These are phyloP conservation scores for Hymenochaete sp. DNA, from an alignment of 1,284 basidiomycete genomes.

Conservation along the genomic window DNA sequence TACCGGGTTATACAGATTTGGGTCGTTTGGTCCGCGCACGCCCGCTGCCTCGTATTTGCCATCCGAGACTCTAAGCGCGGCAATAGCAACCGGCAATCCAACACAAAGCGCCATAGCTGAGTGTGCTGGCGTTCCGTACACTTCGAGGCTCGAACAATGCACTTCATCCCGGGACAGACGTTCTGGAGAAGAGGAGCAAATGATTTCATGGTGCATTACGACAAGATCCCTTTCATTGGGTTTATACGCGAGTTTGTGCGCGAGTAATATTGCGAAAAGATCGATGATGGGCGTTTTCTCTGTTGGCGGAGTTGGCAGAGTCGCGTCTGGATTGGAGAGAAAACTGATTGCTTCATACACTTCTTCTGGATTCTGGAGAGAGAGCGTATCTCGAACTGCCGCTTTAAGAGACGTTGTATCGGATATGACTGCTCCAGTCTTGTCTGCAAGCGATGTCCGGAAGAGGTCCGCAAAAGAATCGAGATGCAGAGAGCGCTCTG, in stretches of 20 bases:
- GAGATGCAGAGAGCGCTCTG: constrained; percentile 30
- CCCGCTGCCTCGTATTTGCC: constrained; percentile 40
- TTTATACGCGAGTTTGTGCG: constrained; percentile 66
- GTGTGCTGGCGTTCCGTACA: constrained; percentile 56
- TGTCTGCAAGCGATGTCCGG: constrained; percentile 6
- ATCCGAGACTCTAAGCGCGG: constrained; percentile 65
- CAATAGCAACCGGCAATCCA: constrained; percentile 78
- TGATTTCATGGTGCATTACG: constrained; percentile 79
- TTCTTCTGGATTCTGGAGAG: constrained; percentile 26
- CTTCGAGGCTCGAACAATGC: constrained; percentile 68
- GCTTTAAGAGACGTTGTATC: constrained; percentile 28
- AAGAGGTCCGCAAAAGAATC: constrained; percentile 34
- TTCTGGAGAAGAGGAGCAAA: constrained; percentile 29
- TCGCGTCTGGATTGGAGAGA: constrained; percentile 32
- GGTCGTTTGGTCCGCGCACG: constrained; percentile 55
- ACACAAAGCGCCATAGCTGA: constrained; percentile 89
- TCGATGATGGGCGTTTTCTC: constrained; percentile 58
- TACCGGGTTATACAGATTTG: constrained; percentile 52
- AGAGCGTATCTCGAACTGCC: constrained; percentile 35
- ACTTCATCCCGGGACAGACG: constrained; percentile 32
- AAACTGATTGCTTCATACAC: constrained; percentile 49
- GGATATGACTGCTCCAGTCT: background rate
- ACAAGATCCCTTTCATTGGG: constrained; percentile 80
- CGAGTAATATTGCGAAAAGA: constrained; percentile 68
- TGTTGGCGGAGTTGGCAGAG: constrained; percentile 39